A percentile compares a stretch with the other conserved stretches of the same genome.
phyloP scores from a whole-genome alignment of 2,329 filamentous ascomycete genomes.

The Aureobasidium sp. region DNA sequence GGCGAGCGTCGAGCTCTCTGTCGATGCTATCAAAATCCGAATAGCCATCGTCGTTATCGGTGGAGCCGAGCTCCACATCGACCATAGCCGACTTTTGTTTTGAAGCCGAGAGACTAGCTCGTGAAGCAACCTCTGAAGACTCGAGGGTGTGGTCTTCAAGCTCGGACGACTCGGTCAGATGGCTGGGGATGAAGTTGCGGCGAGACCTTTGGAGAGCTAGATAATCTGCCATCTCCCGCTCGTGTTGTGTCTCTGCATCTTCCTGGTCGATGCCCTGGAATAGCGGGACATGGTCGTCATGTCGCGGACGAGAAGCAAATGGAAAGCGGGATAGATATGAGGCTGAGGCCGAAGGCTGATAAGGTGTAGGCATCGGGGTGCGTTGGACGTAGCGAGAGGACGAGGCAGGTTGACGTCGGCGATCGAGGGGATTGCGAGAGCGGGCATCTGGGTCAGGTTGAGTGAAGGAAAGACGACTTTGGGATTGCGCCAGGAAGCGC shows the following conservation, averaged over 20 bases:
- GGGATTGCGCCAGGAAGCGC: conserved; percentile 90
- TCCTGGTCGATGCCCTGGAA: conserved; percentile 94
- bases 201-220: conserved; percentile 86
- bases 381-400: conserved; percentile 39
- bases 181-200: conserved; percentile 75
- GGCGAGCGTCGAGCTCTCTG: conserved; percentile 34
- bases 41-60: conserved; percentile 38
- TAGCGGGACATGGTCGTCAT: conserved; percentile 65
- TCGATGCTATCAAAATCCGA: conserved; percentile 29
- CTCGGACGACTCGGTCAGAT: conserved; percentile 77
- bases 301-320: conserved; percentile 67
- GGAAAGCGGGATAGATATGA: conserved; percentile 68
- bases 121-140: neutral
- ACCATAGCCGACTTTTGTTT: conserved; percentile 64
- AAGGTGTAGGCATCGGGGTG: conserved; percentile 61
- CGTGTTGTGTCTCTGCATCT: conserved; percentile 84
- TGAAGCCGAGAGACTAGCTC: conserved; percentile 16
- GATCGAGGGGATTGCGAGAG: conserved; percentile 40
- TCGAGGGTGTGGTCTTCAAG: conserved; percentile 56
- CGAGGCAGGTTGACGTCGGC: conserved; percentile 34
- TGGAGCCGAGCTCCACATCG: conserved; percentile 73
- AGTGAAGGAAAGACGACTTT: conserved; percentile 75
- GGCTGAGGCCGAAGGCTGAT: conserved; percentile 53
- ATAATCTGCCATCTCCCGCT: conserved; percentile 86
- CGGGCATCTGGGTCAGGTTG: conserved; percentile 32